phyloP scores from a whole-genome alignment of 129 eudicot genomes.

The Ambrosia trifida region DNA sequence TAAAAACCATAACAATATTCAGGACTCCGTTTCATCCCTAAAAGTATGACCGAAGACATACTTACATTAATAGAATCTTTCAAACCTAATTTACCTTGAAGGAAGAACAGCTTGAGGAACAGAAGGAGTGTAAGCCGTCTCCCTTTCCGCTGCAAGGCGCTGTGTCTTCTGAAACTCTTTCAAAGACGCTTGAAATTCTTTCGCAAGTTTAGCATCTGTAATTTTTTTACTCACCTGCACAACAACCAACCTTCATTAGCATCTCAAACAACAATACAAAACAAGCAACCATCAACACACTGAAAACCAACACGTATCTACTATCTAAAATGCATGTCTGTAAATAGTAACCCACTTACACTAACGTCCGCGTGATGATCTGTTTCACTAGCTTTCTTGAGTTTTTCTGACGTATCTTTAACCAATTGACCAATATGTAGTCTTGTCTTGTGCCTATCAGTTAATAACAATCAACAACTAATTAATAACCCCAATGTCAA shows the following conservation, averaged over 20 bases:
- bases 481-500: slow-evolving; percentile 9
- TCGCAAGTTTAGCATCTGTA: slow-evolving; percentile 96
- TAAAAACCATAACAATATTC: not conserved
- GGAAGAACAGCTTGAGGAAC: slow-evolving; percentile 78
- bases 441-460: slow-evolving; percentile 77
- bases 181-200: slow-evolving; percentile 88
- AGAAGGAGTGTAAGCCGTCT: slow-evolving; percentile 83
- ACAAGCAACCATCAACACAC: slow-evolving; percentile 5
- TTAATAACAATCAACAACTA: not conserved
- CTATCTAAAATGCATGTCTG: not conserved
- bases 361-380: slow-evolving; percentile 74
- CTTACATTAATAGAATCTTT: slow-evolving; percentile 10
- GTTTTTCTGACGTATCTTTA: slow-evolving; percentile 89
- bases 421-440: slow-evolving; percentile 87
- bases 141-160: slow-evolving; percentile 95
- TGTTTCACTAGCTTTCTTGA: slow-evolving; percentile 88
- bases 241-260: slow-evolving; percentile 6
- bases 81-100: slow-evolving; percentile 53
- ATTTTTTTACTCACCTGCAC: slow-evolving; percentile 85
- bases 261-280: slow-evolving; percentile 6
- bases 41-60: not conserved
- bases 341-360: slow-evolving; percentile 48
- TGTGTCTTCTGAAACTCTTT: slow-evolving; percentile 96
- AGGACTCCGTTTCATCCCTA: not conserved
- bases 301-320: not conserved